Conservation (phyloP, 768 basidiomycete genomes). For the Pleurotus salmoneostramineus region DNA sequence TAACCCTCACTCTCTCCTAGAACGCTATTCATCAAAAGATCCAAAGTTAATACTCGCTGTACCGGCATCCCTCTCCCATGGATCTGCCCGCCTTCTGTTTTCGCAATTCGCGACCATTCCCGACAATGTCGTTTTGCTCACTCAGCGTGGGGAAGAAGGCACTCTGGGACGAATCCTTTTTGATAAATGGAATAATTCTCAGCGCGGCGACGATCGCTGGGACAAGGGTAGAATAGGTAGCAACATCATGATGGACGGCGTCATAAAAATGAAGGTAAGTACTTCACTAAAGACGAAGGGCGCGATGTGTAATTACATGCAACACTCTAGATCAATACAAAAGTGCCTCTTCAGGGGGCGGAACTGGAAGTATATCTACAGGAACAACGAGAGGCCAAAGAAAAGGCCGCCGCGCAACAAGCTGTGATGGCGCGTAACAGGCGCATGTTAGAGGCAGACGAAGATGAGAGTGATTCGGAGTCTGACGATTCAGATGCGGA, state of each 20-base stretch:
- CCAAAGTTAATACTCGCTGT: conserved; percentile 94
- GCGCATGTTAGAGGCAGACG: conserved; percentile 91
- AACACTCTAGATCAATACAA: conserved; percentile 68
- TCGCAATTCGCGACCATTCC: conserved; percentile 79
- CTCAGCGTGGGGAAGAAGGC: conserved; percentile 72
- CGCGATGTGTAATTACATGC: background rate
- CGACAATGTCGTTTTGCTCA: conserved; percentile 86
- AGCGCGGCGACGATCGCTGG: conserved; percentile 80
- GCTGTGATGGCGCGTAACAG: conserved; percentile 80
- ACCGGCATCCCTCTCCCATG: conserved; percentile 90
- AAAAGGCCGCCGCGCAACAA: conserved; percentile 83
- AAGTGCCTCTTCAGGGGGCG: conserved; percentile 83
- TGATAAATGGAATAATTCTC: conserved; percentile 80
- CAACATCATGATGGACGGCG: conserved; percentile 78
- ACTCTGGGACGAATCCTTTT: conserved; percentile 79
- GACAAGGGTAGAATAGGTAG: conserved; percentile 87
- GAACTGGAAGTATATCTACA: conserved; percentile 82
- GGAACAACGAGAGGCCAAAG: conserved; percentile 71
- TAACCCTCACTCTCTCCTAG: conserved; percentile 73
- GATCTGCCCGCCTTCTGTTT: conserved; percentile 84
- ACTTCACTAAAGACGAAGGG: conserved; percentile 2
- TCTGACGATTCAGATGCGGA: conserved; percentile 56
- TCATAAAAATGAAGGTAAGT: conserved; percentile 59
- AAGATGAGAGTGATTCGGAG: conserved; percentile 79
- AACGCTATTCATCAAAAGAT: conserved; percentile 79